These are phyloP conservation scores for Trichophyton mentagrophytes DNA, from an alignment of 2,329 filamentous ascomycete species.

Conservation along the genomic window DNA sequence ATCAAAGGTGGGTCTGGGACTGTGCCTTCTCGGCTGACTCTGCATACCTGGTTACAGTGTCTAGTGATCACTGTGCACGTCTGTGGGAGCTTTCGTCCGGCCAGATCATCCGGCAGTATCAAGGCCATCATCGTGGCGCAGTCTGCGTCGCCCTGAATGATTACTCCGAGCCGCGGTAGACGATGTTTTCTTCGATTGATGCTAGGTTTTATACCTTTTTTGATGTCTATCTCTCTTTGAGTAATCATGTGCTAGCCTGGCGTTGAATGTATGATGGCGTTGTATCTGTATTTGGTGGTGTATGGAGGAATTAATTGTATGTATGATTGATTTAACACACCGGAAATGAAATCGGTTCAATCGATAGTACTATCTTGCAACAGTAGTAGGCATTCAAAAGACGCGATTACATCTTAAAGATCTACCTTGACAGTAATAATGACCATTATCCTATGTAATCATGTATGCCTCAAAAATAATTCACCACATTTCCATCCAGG, in stretches of 20 bases:
- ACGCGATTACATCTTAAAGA: too few relatives aligned
- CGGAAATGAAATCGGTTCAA: background rate
- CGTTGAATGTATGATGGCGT: background rate
- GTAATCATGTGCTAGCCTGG: background rate
- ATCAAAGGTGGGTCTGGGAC: slow-evolving; percentile 96
- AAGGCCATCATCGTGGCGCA: slow-evolving; percentile 81
- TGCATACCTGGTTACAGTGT: slow-evolving; percentile 85
- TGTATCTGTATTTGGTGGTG: background rate
- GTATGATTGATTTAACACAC: background rate
- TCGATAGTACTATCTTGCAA: background rate
- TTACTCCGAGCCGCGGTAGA: slow-evolving; percentile 42
- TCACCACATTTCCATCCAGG: background rate
- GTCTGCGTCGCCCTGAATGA: slow-evolving; percentile 91
- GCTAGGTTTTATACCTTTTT: background rate
- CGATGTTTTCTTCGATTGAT: background rate
- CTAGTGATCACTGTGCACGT: slow-evolving; percentile 83
- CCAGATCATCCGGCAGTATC: slow-evolving; percentile 87
- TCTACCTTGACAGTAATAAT: too few relatives aligned
- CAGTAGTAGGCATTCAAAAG: too few relatives aligned
- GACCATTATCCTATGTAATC: background rate
- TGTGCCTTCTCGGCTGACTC: slow-evolving; percentile 90
- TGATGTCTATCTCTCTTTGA: background rate
- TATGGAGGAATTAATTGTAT: background rate
- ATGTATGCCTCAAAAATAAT: background rate
- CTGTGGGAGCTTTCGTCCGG: slow-evolving; percentile 81